Conservation (phyloP, 2,329 filamentous ascomycete genomes). For the Fusarium sp. region DNA sequence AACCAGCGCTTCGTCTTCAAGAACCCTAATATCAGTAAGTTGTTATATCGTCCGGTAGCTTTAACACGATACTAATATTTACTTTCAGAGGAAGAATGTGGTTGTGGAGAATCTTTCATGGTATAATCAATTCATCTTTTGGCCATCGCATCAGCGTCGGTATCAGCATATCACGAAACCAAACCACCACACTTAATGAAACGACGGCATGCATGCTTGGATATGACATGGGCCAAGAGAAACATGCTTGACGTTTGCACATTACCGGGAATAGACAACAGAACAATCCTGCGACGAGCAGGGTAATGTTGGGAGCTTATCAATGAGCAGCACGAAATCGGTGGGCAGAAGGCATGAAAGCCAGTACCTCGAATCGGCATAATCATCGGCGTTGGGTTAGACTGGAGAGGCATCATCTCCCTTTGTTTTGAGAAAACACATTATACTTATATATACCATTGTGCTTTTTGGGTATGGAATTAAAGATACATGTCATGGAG, state of each 20-base stretch:
- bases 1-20: conserved; percentile 92
- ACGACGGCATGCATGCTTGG: conserved; percentile 28
- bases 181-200: conserved; percentile 12
- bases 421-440: conserved; percentile 24
- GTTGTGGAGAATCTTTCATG: conserved; percentile 97
- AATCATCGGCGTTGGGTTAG: conserved; percentile 46
- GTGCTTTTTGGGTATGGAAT: conserved; percentile 3
- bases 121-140: conserved; percentile 58
- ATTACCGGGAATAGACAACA: conserved; percentile 3
- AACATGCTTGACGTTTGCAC: not conserved
- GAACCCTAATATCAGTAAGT: conserved; percentile 98
- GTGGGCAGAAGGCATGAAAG: conserved; percentile 8
- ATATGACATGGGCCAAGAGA: conserved; percentile 1
- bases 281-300: not conserved
- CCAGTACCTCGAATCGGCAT: conserved; percentile 26
- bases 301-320: not conserved
- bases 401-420: conserved; percentile 34
- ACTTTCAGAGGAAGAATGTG: conserved; percentile 88
- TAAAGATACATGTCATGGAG: conserved; percentile 9
- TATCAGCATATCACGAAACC: conserved; percentile 2
- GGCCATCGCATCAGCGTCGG: not conserved
- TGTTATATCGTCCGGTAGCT: not conserved
- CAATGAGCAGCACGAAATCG: conserved; percentile 27
- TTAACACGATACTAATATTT: conserved; percentile 46
- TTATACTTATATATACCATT: conserved; percentile 22